Percentiles rank a stretch among this genome's conserved stretches.
Conservation (phyloP, 805 yeast genomes). For the Saccharomyces jurei region DNA sequence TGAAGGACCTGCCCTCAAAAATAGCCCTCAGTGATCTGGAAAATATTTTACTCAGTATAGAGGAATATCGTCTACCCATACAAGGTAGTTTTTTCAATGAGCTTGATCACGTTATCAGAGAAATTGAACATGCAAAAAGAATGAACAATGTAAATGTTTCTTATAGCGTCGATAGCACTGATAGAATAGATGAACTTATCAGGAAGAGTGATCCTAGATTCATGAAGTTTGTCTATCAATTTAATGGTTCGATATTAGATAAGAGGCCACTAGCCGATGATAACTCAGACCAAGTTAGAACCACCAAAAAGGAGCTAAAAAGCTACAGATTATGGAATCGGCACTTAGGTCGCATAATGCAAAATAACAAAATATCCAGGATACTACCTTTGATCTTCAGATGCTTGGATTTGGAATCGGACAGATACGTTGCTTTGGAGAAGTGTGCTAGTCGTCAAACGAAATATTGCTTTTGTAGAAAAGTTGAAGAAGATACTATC, state of each 20-base stretch:
- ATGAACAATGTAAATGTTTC: constrained; percentile 7
- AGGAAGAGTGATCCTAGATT: constrained; percentile 4
- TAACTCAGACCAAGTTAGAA: constrained; percentile 18
- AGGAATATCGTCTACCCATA: constrained; percentile 18
- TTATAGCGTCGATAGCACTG: constrained; percentile 9
- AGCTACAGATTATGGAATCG: constrained; percentile 9
- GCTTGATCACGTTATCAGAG: constrained; percentile 9
- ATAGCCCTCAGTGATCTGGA: constrained; percentile 9
- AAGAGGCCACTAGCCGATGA: constrained; percentile 28
- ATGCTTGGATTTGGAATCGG: constrained; percentile 21
- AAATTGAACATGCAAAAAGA: constrained; percentile 8
- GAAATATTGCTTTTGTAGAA: constrained; percentile 56
- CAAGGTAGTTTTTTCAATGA: constrained; percentile 8
- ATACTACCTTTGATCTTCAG: constrained; percentile 3
- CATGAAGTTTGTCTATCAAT: constrained; percentile 8
- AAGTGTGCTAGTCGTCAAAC: constrained; percentile 5
- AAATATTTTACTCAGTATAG: constrained; percentile 2
- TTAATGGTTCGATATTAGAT: constrained; percentile 28
- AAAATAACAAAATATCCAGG: constrained; percentile 5
- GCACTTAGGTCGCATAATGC: constrained; percentile 3
- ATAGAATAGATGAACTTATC: constrained; percentile 3
- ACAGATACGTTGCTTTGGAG: constrained; percentile 8
- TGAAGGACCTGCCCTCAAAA: constrained; percentile 7
- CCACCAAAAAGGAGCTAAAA: constrained; percentile 7
- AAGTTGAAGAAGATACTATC: constrained; percentile 44